These are phyloP conservation scores for Pleurotus pulmonarius DNA, from an alignment of 768 basidiomycete species.

Conservation along the genomic window DNA sequence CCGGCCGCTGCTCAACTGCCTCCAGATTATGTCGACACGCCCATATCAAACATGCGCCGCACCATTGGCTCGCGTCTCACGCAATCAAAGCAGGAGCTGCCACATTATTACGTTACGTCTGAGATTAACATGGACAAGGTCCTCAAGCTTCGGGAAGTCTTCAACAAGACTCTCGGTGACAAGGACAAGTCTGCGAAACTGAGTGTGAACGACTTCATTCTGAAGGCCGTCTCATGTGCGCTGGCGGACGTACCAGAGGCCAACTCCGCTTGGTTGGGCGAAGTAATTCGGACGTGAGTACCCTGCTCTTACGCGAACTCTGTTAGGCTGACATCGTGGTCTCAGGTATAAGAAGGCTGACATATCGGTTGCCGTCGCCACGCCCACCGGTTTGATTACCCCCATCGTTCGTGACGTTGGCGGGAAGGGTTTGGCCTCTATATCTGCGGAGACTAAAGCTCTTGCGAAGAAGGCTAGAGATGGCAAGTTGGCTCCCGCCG, in stretches of 20 bases:
- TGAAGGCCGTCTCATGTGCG: constrained; percentile 91
- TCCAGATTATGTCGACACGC: constrained; percentile 83
- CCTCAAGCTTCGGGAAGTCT: constrained; percentile 89
- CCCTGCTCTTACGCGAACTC: constrained; percentile 1
- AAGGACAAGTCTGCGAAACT: constrained; percentile 91
- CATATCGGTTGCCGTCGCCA: constrained; percentile 95
- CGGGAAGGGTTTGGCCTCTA: constrained; percentile 86
- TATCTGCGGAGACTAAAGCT: constrained; percentile 88
- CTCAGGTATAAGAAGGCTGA: constrained; percentile 92
- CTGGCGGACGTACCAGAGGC: constrained; percentile 94
- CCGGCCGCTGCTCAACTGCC: constrained; percentile 42
- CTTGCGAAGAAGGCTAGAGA: constrained; percentile 96
- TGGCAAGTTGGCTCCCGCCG: constrained; percentile 89
- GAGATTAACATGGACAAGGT: constrained; percentile 97
- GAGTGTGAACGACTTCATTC: constrained; percentile 96
- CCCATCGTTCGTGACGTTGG: constrained; percentile 95
- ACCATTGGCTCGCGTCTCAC: constrained; percentile 87
- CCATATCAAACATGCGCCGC: constrained; percentile 91
- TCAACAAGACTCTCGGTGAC: constrained; percentile 84
- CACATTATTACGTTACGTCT: constrained; percentile 95
- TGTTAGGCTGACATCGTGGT: background rate
- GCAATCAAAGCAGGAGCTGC: constrained; percentile 92
- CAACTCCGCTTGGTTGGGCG: constrained; percentile 97
- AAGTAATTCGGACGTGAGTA: constrained; percentile 90
- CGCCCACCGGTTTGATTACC: constrained; percentile 93